Evolutionary conservation across 495 filamentous ascomycete genomes (phyloP), one percentile per base, ranked within the genome.

Genomic region (Aspergillus sparsus): DNA sequence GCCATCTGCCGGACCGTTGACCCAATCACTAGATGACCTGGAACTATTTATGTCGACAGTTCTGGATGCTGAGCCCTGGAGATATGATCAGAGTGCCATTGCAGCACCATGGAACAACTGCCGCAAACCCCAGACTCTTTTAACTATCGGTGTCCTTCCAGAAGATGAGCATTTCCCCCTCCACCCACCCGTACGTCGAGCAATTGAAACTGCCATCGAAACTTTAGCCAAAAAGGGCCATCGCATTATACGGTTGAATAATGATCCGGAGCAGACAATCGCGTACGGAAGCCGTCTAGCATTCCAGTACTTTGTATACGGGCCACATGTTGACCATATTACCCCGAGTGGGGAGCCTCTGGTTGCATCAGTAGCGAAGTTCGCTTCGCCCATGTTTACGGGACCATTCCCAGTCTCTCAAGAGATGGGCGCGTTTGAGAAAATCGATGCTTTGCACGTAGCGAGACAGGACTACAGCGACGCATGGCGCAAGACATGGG

Each of bases 91-190:
- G 5, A 57, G 47, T 2, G 62, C 63, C 6, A 18, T 60, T 2
- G 60, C 50, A 5, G 57, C 57, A 13, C 59, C 67, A 2, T 72
- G 70, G 70, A 49, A 15, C 15, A 46, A 53, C 13, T 18, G 42
- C 6, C 8, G 3, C 11, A 39, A 53, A 16, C 6, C 39, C 33
- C 27, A 47, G n/a, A 47, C 67, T 41, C 65, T 69, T 7, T 59
- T 81, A 15, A 73, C 69, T 0, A 75, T 88, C 44, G 85, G 85
- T 10, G 68, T 88, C 0, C 63, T 85, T 7, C 62, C 75, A 10
- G 78, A 76, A 54, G 84, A 88, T 58, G 73, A 75, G 1, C 52
- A 83, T 3, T 77, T 77, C 46, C 73, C 76, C 6, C 81, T 86
- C 0, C 77, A 85, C 35, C 85, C 86, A 0, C 83, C 84, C 1